Evolutionary conservation across 257 asterid genomes (phyloP).

Genomic region (Fraxinus anomala): DNA sequence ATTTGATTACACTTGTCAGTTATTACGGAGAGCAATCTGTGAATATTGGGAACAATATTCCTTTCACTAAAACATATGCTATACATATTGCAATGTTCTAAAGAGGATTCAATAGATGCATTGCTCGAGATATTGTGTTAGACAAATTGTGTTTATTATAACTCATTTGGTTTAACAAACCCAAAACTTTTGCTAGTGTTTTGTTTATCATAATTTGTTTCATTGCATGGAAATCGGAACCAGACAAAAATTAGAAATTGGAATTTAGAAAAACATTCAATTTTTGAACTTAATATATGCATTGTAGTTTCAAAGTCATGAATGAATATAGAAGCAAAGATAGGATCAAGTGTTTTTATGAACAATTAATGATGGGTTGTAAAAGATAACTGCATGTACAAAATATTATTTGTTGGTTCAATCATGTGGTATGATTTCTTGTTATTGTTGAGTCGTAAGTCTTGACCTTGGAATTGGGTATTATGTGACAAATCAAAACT

Average conservation of each 20-base stretch:
- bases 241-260: background rate
- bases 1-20: no score
- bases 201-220: background rate
- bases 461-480: background rate
- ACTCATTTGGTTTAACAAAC: no score
- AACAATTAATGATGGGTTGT: background rate
- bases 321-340: background rate
- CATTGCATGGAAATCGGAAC: background rate
- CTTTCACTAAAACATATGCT: no score
- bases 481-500: background rate
- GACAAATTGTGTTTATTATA: no score
- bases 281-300: background rate
- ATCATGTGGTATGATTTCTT: no score
- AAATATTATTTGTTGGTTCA: background rate
- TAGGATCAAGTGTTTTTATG: background rate
- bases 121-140: no score
- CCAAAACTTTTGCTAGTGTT: background rate
- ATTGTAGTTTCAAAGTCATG: background rate
- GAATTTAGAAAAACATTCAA: background rate
- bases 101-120: no score
- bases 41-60: no score
- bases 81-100: no score
- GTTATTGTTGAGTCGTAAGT: background rate
- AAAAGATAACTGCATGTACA: background rate
- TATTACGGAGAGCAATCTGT: no score